Conservation (phyloP, 768 basidiomycete genomes). For the Lactifluus echinatus region DNA sequence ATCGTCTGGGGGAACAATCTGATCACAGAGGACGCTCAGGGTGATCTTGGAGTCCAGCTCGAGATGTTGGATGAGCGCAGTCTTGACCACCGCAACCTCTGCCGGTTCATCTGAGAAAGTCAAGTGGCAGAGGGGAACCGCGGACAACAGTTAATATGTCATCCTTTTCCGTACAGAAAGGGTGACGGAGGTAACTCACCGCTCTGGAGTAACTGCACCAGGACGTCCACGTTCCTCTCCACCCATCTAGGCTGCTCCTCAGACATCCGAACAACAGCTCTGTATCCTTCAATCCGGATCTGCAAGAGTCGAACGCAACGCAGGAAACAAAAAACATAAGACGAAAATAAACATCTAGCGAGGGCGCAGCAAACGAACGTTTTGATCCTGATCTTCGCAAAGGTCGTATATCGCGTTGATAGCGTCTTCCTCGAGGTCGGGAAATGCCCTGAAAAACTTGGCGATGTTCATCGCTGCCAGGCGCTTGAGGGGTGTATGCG, state of each 20-base stretch:
- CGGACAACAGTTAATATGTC: background rate
- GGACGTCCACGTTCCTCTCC: slow-evolving; percentile 64
- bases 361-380: slow-evolving; percentile 29
- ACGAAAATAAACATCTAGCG: too few relatives aligned
- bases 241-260: slow-evolving; percentile 46
- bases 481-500: slow-evolving; percentile 40
- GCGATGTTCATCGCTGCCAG: slow-evolving; percentile 51
- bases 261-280: slow-evolving; percentile 46
- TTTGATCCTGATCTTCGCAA: slow-evolving; percentile 56
- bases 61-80: slow-evolving; percentile 52
- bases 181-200: slow-evolving; percentile 38
- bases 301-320: slow-evolving; percentile 25
- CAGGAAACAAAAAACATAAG: too few relatives aligned
- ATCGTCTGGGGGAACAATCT: slow-evolving; percentile 45
- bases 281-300: slow-evolving; percentile 66
- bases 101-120: slow-evolving; percentile 56
- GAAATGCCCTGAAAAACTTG: slow-evolving; percentile 54
- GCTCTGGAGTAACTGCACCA: slow-evolving; percentile 67
- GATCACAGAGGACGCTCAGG: slow-evolving; percentile 61
- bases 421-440: slow-evolving; percentile 63
- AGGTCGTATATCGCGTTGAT: slow-evolving; percentile 75
- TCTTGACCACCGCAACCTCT: slow-evolving; percentile 54
- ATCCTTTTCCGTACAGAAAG: background rate
- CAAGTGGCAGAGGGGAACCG: background rate
- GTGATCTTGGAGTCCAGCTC: slow-evolving; percentile 54